Conservation (phyloP, 2,329 filamentous ascomycete genomes). For the Hymenoscyphus albidus region DNA sequence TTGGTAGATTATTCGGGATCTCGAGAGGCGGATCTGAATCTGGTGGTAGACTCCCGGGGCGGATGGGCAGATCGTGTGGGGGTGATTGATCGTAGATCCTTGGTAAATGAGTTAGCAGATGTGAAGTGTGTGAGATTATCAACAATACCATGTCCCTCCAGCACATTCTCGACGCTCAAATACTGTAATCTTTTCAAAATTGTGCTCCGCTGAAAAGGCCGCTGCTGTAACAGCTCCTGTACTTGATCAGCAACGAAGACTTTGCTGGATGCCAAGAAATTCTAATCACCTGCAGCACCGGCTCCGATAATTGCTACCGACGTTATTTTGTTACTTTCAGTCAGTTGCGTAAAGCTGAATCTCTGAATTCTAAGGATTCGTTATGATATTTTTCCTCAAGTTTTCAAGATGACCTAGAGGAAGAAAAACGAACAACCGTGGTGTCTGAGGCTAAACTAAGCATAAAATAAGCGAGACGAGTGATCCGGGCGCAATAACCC, state of each 20-base stretch:
- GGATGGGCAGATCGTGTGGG: conserved; percentile 29
- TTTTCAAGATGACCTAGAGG: not conserved
- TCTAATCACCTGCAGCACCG: conserved; percentile 39
- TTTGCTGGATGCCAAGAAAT: conserved; percentile 8
- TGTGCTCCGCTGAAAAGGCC: conserved; percentile 50
- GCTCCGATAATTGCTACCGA: conserved; percentile 44
- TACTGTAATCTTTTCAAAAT: conserved; percentile 54
- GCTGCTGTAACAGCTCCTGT: conserved; percentile 47
- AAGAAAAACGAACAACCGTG: not conserved
- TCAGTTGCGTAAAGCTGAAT: conserved; percentile 6
- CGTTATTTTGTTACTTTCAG: conserved; percentile 30
- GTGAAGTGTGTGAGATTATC: too few species aligned
- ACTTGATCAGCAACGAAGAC: not conserved
- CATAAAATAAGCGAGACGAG: not conserved
- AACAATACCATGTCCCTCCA: conserved; percentile 54
- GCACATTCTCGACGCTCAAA: conserved; percentile 56
- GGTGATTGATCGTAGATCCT: conserved; percentile 48
- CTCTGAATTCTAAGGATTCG: too few species aligned
- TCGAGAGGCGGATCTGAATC: conserved; percentile 45
- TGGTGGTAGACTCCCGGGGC: conserved; percentile 43
- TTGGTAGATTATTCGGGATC: conserved; percentile 43
- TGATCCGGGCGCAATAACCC: not conserved
- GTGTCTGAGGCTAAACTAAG: too few species aligned
- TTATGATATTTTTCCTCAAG: not conserved
- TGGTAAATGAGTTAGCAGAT: conserved; percentile 42